Conservation (phyloP, 768 basidiomycete genomes). For the Termitomyces sp. region DNA sequence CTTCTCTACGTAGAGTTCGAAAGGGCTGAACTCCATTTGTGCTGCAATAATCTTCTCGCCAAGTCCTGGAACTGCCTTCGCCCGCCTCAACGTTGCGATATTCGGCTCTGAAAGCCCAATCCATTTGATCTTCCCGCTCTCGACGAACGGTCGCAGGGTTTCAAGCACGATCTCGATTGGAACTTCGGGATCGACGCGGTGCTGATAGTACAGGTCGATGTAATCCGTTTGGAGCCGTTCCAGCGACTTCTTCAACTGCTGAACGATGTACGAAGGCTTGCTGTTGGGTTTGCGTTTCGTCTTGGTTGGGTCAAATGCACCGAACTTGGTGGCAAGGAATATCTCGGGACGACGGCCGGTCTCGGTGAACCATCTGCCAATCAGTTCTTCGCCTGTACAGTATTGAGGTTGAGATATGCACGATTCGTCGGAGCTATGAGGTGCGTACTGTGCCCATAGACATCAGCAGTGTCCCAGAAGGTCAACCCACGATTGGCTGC, state of each 20-base stretch:
- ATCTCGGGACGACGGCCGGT: slow-evolving; percentile 49
- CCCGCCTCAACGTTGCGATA: slow-evolving; percentile 41
- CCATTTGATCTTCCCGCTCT: slow-evolving; percentile 31
- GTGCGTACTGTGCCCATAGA: slow-evolving; percentile 35
- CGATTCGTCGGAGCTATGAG: background rate
- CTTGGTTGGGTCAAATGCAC: slow-evolving; percentile 4
- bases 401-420: background rate
- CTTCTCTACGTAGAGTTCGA: slow-evolving; percentile 41
- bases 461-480: slow-evolving; percentile 47
- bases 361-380: slow-evolving; percentile 36
- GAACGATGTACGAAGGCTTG: slow-evolving; percentile 27
- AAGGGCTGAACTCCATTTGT: slow-evolving; percentile 42
- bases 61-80: slow-evolving; percentile 42
- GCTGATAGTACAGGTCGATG: slow-evolving; percentile 47
- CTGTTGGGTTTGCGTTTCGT: slow-evolving; percentile 21
- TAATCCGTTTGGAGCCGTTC: slow-evolving; percentile 34
- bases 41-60: slow-evolving; percentile 26
- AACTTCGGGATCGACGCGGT: slow-evolving; percentile 34
- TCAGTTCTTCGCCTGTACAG: slow-evolving; percentile 6
- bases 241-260: slow-evolving; percentile 35
- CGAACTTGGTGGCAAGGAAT: slow-evolving; percentile 58
- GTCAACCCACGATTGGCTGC: slow-evolving; percentile 24
- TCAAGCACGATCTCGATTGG: slow-evolving; percentile 41
- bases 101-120: slow-evolving; percentile 50
- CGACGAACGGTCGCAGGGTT: slow-evolving; percentile 6